Evolutionary conservation across 2,329 filamentous ascomycete species (phyloP).

Genomic region (Sporothrix brunneoviolacea): DNA sequence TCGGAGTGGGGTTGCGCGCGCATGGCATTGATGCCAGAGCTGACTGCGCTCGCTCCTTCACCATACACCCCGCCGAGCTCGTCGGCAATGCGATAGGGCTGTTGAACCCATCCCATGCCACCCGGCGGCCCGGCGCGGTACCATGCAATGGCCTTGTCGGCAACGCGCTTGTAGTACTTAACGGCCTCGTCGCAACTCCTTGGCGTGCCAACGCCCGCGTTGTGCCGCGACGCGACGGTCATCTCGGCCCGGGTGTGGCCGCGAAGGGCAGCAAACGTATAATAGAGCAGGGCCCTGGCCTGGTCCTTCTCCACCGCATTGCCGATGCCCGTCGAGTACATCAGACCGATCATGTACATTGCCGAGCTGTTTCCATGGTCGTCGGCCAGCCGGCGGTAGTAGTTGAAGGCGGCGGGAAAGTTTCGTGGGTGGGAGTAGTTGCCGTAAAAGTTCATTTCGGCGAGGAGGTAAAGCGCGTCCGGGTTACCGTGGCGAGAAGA

Average conservation of each 20-base stretch:
- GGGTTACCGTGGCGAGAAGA: slow-evolving; percentile 54
- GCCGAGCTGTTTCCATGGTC: slow-evolving; percentile 82
- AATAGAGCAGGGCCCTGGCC: slow-evolving; percentile 85
- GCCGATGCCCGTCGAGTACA: slow-evolving; percentile 90
- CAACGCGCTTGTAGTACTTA: slow-evolving; percentile 85
- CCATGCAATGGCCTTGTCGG: slow-evolving; percentile 86
- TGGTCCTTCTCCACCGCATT: slow-evolving; percentile 76
- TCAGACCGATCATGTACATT: slow-evolving; percentile 90
- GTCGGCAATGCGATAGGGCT: slow-evolving; percentile 82
- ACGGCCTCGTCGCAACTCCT: slow-evolving; percentile 80
- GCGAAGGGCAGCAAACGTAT: slow-evolving; percentile 82
- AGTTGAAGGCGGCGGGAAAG: slow-evolving; percentile 68
- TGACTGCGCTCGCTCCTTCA: slow-evolving; percentile 85
- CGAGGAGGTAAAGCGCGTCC: slow-evolving; percentile 83
- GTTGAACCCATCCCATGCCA: slow-evolving; percentile 67
- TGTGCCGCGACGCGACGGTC: slow-evolving; percentile 82
- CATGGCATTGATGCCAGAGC: slow-evolving; percentile 75
- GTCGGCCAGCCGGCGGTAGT: slow-evolving; percentile 72
- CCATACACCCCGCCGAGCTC: slow-evolving; percentile 90
- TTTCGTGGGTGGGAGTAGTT: slow-evolving; percentile 85
- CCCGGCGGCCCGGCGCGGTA: slow-evolving; percentile 86
- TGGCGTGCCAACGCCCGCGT: slow-evolving; percentile 76
- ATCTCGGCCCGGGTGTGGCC: slow-evolving; percentile 85
- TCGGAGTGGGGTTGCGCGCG: slow-evolving; percentile 68
- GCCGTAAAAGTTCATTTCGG: slow-evolving; percentile 94